Percentiles rank a stretch among this genome's conserved stretches.
Evolutionary conservation across 495 filamentous ascomycete species (phyloP).

Genomic region (Penicillium flavigenum): DNA sequence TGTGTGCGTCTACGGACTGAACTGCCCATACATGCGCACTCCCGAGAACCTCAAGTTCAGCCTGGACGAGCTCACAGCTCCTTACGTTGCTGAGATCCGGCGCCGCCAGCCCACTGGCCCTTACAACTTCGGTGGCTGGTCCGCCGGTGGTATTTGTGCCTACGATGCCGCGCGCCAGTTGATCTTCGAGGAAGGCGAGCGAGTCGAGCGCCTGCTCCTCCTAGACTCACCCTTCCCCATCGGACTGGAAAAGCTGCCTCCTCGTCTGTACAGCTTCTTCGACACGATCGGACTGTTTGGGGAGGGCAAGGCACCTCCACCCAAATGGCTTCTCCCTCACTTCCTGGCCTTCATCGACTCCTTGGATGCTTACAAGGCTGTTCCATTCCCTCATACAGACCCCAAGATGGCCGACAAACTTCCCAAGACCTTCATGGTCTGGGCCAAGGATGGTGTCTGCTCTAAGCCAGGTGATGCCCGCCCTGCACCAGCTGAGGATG

Average conservation of each 20-base stretch:
- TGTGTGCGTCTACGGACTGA: conserved; percentile 59
- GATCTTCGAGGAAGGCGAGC: conserved; percentile 62
- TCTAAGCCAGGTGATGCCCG: conserved; percentile 65
- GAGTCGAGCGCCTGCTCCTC: conserved; percentile 71
- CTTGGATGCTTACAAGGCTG: conserved; percentile 67
- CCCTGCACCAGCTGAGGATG: conserved; percentile 65
- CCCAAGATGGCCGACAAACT: conserved; percentile 43
- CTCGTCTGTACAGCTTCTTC: conserved; percentile 75
- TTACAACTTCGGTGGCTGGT: conserved; percentile 73
- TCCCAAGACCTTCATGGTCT: conserved; percentile 69
- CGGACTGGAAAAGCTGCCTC: conserved; percentile 73
- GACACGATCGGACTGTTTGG: conserved; percentile 78
- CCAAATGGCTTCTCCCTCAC: conserved; percentile 79
- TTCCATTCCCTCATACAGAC: conserved; percentile 39
- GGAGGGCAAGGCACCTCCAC: conserved; percentile 63
- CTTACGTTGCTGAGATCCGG: conserved; percentile 65
- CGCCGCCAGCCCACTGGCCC: conserved; percentile 73
- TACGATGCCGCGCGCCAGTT: conserved; percentile 79
- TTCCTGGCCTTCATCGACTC: conserved; percentile 75
- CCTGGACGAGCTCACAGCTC: conserved; percentile 55
- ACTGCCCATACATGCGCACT: conserved; percentile 65
- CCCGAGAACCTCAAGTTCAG: conserved; percentile 56
- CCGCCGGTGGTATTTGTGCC: conserved; percentile 83
- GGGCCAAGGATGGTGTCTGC: conserved; percentile 81
- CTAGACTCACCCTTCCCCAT: conserved; percentile 82